phyloP scores from a whole-genome alignment of 1,284 basidiomycete species.

The Marasmius tenuissimus region DNA sequence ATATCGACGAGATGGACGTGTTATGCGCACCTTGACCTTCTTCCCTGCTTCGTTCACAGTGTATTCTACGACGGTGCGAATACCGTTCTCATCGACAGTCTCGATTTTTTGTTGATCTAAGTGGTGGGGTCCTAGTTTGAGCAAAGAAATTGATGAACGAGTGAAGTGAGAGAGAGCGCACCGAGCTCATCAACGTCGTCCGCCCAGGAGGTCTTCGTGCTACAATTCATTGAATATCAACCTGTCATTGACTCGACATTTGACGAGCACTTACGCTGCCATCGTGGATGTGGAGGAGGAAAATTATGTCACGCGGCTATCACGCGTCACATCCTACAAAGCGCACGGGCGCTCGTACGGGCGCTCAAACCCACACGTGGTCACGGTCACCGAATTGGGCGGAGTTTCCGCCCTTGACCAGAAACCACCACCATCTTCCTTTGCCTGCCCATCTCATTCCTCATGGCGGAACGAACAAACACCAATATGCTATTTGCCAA shows the following conservation, averaged over 20 bases:
- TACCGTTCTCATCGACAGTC: slow-evolving; percentile 84
- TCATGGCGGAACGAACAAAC: slow-evolving; percentile 13
- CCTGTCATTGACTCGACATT: not conserved
- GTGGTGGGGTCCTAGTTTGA: not conserved
- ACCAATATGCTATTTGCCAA: slow-evolving; percentile 79
- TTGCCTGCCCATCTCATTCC: not conserved
- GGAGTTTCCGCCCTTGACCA: not conserved
- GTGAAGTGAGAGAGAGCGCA: slow-evolving; percentile 23
- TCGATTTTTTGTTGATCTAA: slow-evolving; percentile 43
- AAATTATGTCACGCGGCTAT: not conserved
- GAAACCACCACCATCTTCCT: not conserved
- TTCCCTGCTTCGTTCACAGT: slow-evolving; percentile 90
- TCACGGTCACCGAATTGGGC: no score
- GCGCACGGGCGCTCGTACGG: no score
- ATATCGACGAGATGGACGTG: not conserved
- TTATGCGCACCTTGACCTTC: slow-evolving; percentile 81
- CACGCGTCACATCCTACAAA: no score
- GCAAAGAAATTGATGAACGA: not conserved
- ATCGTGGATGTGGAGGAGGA: not conserved
- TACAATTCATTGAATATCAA: slow-evolving; percentile 12
- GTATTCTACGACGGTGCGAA: slow-evolving; percentile 86
- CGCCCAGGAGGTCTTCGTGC: slow-evolving; percentile 76
- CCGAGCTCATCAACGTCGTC: slow-evolving; percentile 81
- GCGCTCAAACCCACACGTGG: no score
- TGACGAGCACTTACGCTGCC: not conserved